Evolutionary conservation across 768 basidiomycete genomes (phyloP), one percentile per base, ranked within the genome.

Genomic region (Hygrocybe punicea): DNA sequence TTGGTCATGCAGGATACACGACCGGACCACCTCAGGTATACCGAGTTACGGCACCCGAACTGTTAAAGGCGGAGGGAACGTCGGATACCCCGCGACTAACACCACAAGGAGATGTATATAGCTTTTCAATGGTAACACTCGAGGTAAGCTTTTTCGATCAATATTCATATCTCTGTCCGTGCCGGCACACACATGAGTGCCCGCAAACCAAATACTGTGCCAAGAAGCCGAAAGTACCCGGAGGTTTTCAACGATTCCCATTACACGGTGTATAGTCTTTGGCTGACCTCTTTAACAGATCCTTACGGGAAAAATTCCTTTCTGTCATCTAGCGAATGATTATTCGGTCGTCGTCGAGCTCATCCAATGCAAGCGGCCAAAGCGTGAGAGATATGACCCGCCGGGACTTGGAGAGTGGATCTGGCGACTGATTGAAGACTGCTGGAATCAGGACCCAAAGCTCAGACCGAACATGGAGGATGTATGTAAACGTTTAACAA

Each of bases 101-200:
- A 13, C n/a, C 23, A 13, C 25, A 45, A 21, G 60, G 55, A 4
- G 63, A 64, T 52, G 58, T 64, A 10, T 64, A 63, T 52, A 36
- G 55, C 8, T 60, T 64, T 36, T 50, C 50, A 13, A 46, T 64
- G 50, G 42, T 54, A 13, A 7, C 45, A 8, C 39, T 62, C 6
- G 59, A 62, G 55, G 63, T 64, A 44, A 29, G 60, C 29, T 4
- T 29, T 29, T 48, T 24, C 16, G 14, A 19, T 53, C n/a, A 9
- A 10, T 40, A 25, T 53, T 24, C 17, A 10, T 40, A 25, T 16
- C 33, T 11, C 24, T 19, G 2, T 19, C 17, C 21, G 11, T 34
- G 25, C 40, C 7, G 19, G 14, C 40, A 17, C 11, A 14, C 17
- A 7, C 3, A 21, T 23, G 17, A 16, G 39, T 19, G 39, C 6